Evolutionary conservation across 306 rosid genomes (phyloP).

Genomic region (Fragaria nilgerrensis): DNA sequence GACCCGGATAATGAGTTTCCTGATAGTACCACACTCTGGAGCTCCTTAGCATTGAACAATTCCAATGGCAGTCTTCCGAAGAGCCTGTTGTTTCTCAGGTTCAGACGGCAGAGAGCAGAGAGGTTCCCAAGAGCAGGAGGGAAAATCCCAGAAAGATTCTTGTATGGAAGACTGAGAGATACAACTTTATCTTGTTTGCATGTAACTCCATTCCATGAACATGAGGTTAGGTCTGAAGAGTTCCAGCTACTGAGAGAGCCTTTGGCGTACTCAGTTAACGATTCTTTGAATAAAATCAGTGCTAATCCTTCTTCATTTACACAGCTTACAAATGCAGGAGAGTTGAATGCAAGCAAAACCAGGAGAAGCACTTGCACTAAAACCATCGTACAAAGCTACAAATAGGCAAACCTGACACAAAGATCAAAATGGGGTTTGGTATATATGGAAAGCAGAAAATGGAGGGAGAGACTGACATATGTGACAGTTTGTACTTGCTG

Average conservation of each 20-base stretch:
- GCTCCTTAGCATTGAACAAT: slow-evolving; percentile 68
- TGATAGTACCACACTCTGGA: slow-evolving; percentile 84
- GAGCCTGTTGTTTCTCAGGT: slow-evolving; percentile 24
- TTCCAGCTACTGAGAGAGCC: slow-evolving; percentile 27
- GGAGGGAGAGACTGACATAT: slow-evolving; percentile 1
- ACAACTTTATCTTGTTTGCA: slow-evolving; percentile 29
- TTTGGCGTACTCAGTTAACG: not conserved
- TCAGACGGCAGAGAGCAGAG: slow-evolving; percentile 23
- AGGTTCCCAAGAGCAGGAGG: slow-evolving; percentile 30
- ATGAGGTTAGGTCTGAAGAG: slow-evolving; percentile 27
- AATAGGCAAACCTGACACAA: not conserved
- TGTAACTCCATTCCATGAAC: slow-evolving; percentile 34
- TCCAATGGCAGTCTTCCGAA: slow-evolving; percentile 43
- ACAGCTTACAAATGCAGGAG: slow-evolving; percentile 16
- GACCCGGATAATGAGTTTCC: slow-evolving; percentile 85
- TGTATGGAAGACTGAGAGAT: slow-evolving; percentile 21
- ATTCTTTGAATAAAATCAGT: slow-evolving; percentile 29
- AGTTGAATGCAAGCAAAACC: slow-evolving; percentile 21
- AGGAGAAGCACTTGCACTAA: slow-evolving; percentile 18
- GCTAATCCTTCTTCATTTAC: slow-evolving; percentile 32
- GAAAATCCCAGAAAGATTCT: slow-evolving; percentile 26
- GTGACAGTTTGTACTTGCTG: not conserved
- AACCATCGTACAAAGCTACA: slow-evolving; percentile 12
- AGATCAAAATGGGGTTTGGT: not conserved
- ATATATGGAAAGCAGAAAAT: not conserved